A percentile compares a stretch with the other conserved stretches of the same genome.
phyloP scores from a whole-genome alignment of 139 green algal genomes.

The Chlamydomonas sphaeroides region DNA sequence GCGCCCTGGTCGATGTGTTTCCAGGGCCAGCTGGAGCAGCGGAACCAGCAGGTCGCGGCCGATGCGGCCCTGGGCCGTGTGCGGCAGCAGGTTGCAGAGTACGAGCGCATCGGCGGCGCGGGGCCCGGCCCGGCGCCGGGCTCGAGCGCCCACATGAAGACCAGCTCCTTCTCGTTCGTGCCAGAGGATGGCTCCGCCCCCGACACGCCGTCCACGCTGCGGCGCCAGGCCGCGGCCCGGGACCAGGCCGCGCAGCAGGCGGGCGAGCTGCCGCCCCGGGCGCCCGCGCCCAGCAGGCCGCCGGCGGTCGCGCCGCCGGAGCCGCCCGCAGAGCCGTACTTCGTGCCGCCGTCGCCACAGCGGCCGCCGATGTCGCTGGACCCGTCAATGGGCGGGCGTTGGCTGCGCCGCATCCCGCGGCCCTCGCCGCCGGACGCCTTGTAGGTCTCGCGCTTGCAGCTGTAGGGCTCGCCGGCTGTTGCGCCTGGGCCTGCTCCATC shows the following conservation, averaged over 20 bases:
- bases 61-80: constrained; percentile 12
- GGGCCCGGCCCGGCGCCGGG: too few species aligned
- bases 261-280: too few species aligned
- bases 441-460: too few species aligned
- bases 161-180: constrained; percentile 34
- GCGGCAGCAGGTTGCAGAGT: constrained; percentile 41
- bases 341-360: constrained; percentile 1
- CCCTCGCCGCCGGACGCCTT: background rate
- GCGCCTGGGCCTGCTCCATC: too few species aligned
- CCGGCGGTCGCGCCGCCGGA: background rate
- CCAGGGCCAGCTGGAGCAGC: constrained; percentile 6
- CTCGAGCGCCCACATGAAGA: constrained; percentile 4
- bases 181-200: background rate
- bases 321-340: background rate
- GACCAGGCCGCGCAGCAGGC: too few species aligned
- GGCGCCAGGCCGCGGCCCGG: too few species aligned
- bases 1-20: too few species aligned
- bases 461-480: too few species aligned
- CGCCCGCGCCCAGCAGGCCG: background rate
- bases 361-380: background rate
- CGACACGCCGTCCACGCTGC: too few species aligned
- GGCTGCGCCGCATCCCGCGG: constrained; percentile 17
- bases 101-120: constrained; percentile 25
- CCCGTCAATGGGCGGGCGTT: background rate
- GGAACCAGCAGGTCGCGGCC: background rate